These are phyloP conservation scores for Euphorbia lathyris DNA, from an alignment of 345 rosid species.

Conservation along the genomic window DNA sequence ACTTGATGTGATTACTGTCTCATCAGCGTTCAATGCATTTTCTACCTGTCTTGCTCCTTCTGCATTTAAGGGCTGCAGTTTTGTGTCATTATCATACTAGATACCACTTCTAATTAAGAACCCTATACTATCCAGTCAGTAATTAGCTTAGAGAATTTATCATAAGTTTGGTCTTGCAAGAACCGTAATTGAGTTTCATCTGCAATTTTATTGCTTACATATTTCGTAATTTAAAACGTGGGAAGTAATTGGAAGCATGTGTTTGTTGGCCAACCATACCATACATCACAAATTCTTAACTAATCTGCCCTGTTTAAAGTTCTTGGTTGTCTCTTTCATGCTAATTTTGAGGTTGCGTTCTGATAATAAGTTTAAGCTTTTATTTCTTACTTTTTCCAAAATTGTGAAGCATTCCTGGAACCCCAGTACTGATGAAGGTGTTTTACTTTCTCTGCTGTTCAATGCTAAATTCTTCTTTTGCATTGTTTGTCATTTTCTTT, in stretches of 20 bases:
- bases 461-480: neutral
- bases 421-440: conserved; percentile 29
- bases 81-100: conserved; percentile 10
- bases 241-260: conserved; percentile 41
- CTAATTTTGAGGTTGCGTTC: neutral
- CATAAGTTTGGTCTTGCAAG: conserved; percentile 6
- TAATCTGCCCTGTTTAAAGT: conserved; percentile 4
- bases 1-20: conserved; percentile 13
- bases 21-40: conserved; percentile 4
- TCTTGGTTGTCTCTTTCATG: neutral
- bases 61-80: conserved; percentile 21
- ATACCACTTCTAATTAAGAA: conserved; percentile 7
- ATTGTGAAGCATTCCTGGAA: neutral
- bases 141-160: neutral
- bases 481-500: neutral
- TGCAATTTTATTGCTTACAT: conserved; percentile 18
- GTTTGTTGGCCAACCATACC: conserved; percentile 53
- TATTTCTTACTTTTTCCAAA: conserved; percentile 1
- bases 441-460: neutral
- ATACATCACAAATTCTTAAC: conserved; percentile 14
- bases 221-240: conserved; percentile 25
- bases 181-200: neutral
- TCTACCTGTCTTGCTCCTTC: neutral
- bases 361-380: neutral
- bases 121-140: conserved; percentile 18